These are phyloP conservation scores for Penicillium sp. DNA, from an alignment of 2,329 filamentous ascomycete species.

Conservation along the genomic window DNA sequence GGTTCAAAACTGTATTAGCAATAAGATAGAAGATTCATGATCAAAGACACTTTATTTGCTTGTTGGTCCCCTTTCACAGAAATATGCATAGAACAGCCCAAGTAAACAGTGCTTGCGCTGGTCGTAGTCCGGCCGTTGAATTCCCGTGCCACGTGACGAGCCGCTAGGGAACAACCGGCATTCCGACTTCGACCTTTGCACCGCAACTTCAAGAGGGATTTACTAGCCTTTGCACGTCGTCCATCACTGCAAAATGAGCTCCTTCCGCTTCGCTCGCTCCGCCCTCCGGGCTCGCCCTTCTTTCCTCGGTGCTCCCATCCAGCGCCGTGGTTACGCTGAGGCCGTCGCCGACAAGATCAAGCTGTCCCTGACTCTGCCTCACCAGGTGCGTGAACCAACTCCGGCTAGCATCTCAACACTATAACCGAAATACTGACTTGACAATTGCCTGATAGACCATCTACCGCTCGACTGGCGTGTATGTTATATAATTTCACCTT, in stretches of 20 bases:
- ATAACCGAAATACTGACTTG: slow-evolving; percentile 24
- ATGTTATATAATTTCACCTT: slow-evolving; percentile 42
- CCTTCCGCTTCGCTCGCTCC: slow-evolving; percentile 85
- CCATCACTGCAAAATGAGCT: slow-evolving; percentile 69
- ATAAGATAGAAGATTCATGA: not conserved
- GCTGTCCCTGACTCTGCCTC: slow-evolving; percentile 94
- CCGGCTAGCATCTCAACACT: slow-evolving; percentile 10
- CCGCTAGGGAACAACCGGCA: slow-evolving; percentile 43
- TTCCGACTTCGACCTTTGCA: slow-evolving; percentile 42
- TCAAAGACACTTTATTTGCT: not conserved
- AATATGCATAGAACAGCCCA: not conserved
- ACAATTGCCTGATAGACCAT: slow-evolving; percentile 53
- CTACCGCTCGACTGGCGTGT: slow-evolving; percentile 71
- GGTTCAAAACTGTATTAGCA: not conserved
- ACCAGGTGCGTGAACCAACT: slow-evolving; percentile 72
- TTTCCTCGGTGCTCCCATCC: slow-evolving; percentile 70
- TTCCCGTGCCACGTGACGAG: slow-evolving; percentile 31
- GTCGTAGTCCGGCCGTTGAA: slow-evolving; percentile 15
- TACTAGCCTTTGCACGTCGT: slow-evolving; percentile 30
- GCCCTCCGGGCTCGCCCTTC: slow-evolving; percentile 81
- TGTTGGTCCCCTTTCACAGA: not conserved
- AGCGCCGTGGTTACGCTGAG: slow-evolving; percentile 89
- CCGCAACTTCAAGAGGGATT: slow-evolving; percentile 40
- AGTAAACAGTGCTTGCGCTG: not conserved
- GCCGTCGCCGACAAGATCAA: slow-evolving; percentile 92